Conservation (phyloP, 2,329 filamentous ascomycete genomes). For the Apiospora sp. region DNA sequence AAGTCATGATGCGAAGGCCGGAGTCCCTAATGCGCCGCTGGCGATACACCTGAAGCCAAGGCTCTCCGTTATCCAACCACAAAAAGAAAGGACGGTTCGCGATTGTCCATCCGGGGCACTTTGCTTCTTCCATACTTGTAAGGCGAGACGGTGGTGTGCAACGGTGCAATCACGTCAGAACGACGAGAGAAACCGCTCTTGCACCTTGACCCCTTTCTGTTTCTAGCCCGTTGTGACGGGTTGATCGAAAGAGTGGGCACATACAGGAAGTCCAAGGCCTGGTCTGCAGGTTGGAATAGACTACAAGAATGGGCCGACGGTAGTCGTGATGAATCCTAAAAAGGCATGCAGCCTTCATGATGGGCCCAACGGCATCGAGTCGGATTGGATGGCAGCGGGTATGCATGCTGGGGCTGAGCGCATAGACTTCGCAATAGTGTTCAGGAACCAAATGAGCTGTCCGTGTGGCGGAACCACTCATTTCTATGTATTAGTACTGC, state of each 20-base stretch:
- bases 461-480: not conserved
- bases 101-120: not conserved
- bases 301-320: not conserved
- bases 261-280: not conserved
- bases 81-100: conserved; percentile 2
- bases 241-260: not conserved
- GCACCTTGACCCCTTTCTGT: not conserved
- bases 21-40: not conserved
- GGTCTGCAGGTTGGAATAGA: not conserved
- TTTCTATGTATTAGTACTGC: not conserved
- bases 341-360: not conserved
- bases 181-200: not conserved
- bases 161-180: conserved; percentile 3
- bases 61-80: not conserved
- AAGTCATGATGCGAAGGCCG: not conserved
- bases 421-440: conserved; percentile 7
- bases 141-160: conserved; percentile 6
- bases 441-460: conserved; percentile 11
- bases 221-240: not conserved
- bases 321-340: not conserved
- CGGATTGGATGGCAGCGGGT: conserved; percentile 4
- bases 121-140: not conserved
- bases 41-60: not conserved
- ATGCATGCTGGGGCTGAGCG: not conserved
- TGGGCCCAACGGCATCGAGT: not conserved